Evolutionary conservation across 768 basidiomycete genomes (phyloP), one percentile per base, ranked within the genome.

Genomic region (Serendipita sp.): DNA sequence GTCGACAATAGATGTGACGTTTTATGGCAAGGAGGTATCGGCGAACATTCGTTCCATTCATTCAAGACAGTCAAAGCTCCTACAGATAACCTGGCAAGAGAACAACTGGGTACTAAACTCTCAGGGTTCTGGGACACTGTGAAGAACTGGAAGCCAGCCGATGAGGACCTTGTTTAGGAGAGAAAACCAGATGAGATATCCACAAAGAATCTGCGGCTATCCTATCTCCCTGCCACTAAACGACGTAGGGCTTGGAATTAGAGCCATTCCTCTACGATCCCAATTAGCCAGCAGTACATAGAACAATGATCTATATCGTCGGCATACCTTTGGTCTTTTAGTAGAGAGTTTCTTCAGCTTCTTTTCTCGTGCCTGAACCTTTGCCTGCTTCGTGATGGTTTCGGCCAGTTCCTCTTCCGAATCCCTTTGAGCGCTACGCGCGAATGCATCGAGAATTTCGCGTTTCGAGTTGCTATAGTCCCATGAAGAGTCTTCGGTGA

Each of bases 121-220:
- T 85, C 85, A 55, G 89, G 91, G 0, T 88, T 92, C 72, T 98
- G 94, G 94, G 95, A 97, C 73, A 81, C 89, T 73, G 85, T 91
- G 33, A 96, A 93, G 83, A 87, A 88, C 70, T 91, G 85, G 83
- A 88, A 83, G 72, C 80, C 83, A 3, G 86, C 88, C 72, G 89
- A 91, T 63, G 87, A 89, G 68, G 86, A 89, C 65, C 67, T 84
- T 69, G 82, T 83, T 69, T 86, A 71, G 53, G n/a, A 8, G 5
- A 18, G 63, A 6, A 29, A 29, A 10, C 11, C 13, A n/a, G 52
- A 53, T 16, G 11, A 53, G 13, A 53, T 53, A 31, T 11, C 44
- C 18, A 45, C 44, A 45, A 45, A 18, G 44, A 13, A 45, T 13
- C 23, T 23, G 23, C 23, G 23, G 23, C 23, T 23, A 23, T 23